A percentile compares a stretch with the other conserved stretches of the same genome.
These are phyloP conservation scores for Jamesozyma spencerorum DNA, from an alignment of 805 yeast genomes.

Conservation along the genomic window DNA sequence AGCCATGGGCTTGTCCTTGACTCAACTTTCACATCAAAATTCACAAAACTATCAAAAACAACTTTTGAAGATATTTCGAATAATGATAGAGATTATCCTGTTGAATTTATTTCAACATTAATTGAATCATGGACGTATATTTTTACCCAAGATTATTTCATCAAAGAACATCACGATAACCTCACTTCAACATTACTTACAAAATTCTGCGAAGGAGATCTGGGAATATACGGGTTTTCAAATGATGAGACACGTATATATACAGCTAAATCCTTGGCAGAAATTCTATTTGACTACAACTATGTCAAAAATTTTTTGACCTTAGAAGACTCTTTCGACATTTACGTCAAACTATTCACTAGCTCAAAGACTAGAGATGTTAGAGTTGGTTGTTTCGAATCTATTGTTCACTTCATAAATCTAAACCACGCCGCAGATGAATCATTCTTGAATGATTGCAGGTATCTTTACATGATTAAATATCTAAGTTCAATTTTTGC, in stretches of 20 bases:
- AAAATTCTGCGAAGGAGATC: conserved; percentile 19
- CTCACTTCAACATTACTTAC: conserved; percentile 11
- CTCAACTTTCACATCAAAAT: conserved; percentile 13
- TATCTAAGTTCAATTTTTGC: conserved; percentile 23
- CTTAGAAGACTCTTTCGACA: conserved; percentile 15
- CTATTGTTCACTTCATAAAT: conserved; percentile 30
- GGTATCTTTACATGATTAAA: conserved; percentile 22
- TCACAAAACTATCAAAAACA: conserved; percentile 19
- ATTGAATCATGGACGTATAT: conserved; percentile 20
- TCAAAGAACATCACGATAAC: conserved; percentile 16
- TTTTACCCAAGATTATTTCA: conserved; percentile 16
- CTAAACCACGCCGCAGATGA: conserved; percentile 22
- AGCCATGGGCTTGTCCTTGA: conserved; percentile 6
- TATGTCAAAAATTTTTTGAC: conserved; percentile 11
- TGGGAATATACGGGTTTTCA: conserved; percentile 25
- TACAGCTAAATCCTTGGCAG: conserved; percentile 31
- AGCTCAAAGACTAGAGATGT: conserved; percentile 17
- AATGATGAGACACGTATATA: conserved; percentile 19
- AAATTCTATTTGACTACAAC: conserved; percentile 26
- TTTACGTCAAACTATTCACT: conserved; percentile 18
- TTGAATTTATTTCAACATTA: conserved; percentile 18
- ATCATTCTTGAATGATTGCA: conserved; percentile 20
- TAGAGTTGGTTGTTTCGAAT: conserved; percentile 30
- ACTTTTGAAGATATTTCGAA: conserved; percentile 15
- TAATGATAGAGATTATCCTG: conserved; percentile 21